These are phyloP conservation scores for Coemansia sp. DNA, from an alignment of 192 early-diverging fungal species.

Conservation along the genomic window DNA sequence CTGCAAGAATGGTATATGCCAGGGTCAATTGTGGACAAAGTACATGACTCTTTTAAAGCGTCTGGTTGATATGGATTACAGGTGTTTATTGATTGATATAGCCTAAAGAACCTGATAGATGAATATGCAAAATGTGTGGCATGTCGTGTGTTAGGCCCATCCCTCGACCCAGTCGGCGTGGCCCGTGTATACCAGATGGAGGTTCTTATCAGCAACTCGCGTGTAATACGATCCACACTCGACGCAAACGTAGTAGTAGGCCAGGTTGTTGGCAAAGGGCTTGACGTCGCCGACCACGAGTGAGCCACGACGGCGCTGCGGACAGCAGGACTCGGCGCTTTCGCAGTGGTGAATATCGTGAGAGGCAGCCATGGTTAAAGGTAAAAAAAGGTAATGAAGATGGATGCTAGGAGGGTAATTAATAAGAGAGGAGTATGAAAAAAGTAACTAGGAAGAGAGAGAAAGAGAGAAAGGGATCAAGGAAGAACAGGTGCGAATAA, in stretches of 20 bases:
- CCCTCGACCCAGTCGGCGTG: slow-evolving; percentile 44
- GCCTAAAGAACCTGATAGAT: background rate
- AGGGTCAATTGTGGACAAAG: background rate
- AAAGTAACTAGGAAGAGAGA: background rate
- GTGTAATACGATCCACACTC: slow-evolving; percentile 41
- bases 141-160: slow-evolving; percentile 6
- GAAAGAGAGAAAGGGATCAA: background rate
- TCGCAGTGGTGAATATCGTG: slow-evolving; percentile 2
- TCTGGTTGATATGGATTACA: background rate
- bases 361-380: background rate
- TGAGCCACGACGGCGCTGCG: background rate
- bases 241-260: slow-evolving; percentile 46
- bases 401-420: background rate
- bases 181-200: slow-evolving; percentile 36
- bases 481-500: background rate
- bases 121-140: background rate
- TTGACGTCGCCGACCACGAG: background rate
- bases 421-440: background rate
- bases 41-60: background rate
- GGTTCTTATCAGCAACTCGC: slow-evolving; percentile 41
- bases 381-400: background rate
- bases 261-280: slow-evolving; percentile 23
- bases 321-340: background rate
- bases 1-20: background rate
- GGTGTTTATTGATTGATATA: background rate